phyloP scores from a whole-genome alignment of 768 basidiomycete species.

The Suillus plorans region DNA sequence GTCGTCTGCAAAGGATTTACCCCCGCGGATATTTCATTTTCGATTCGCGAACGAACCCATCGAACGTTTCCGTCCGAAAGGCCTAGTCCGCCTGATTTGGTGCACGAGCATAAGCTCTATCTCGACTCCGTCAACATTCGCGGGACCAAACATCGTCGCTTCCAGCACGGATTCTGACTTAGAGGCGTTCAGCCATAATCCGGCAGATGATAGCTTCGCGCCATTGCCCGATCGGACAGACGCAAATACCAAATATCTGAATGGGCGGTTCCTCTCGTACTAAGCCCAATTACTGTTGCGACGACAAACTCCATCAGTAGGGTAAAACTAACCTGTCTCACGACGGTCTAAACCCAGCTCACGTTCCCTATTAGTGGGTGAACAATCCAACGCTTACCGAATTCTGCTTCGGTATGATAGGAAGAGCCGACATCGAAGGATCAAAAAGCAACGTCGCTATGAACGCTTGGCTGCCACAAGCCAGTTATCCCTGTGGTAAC shows the following conservation, averaged over 20 bases:
- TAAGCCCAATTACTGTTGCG: no score
- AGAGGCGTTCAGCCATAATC: no score
- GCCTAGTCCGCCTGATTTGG: slow-evolving; percentile 29
- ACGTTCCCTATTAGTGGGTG: slow-evolving; percentile 80
- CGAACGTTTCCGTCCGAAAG: slow-evolving; percentile 50
- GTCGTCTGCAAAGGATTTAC: slow-evolving; percentile 80
- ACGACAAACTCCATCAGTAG: slow-evolving; percentile 61
- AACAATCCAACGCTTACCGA: slow-evolving; percentile 81
- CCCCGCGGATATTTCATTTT: slow-evolving; percentile 67
- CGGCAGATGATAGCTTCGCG: no score
- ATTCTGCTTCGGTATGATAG: slow-evolving; percentile 81
- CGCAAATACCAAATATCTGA: no score
- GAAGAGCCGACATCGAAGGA: slow-evolving; percentile 82
- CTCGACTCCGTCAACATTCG: no score
- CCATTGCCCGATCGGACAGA: no score
- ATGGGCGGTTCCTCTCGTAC: no score
- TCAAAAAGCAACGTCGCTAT: slow-evolving; percentile 83
- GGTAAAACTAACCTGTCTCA: slow-evolving; percentile 88
- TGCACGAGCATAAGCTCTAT: no score
- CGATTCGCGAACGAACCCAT: slow-evolving; percentile 45
- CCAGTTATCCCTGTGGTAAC: slow-evolving; percentile 27
- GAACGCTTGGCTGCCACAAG: slow-evolving; percentile 73
- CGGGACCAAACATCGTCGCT: no score
- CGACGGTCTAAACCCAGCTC: slow-evolving; percentile 82
- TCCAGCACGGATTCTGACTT: no score